Percentiles rank a stretch among this genome's conserved stretches.
These are phyloP conservation scores for Jaltomata sinuosa DNA, from an alignment of 257 asterid species.

Conservation along the genomic window DNA sequence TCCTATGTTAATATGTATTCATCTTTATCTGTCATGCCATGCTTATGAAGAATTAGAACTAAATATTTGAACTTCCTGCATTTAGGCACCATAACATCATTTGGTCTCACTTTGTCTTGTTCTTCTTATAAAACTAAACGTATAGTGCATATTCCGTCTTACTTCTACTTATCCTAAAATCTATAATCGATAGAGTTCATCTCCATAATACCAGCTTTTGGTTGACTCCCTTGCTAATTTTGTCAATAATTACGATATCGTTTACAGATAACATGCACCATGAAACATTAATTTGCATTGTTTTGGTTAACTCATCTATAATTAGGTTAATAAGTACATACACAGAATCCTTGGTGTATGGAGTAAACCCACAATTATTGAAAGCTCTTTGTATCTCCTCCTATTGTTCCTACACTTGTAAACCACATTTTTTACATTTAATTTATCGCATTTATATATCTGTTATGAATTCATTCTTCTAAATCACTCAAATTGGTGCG, in stretches of 20 bases:
- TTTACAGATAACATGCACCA: not conserved
- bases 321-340: too few species aligned
- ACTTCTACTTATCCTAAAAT: not conserved
- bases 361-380: too few species aligned
- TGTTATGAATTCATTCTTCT: too few species aligned
- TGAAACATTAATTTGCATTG: not conserved
- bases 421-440: too few species aligned
- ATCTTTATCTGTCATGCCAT: not conserved
- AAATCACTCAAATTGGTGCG: too few species aligned
- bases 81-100: not conserved
- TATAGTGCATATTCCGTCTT: not conserved
- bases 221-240: not conserved
- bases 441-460: too few species aligned
- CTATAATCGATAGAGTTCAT: not conserved
- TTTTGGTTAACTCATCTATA: not conserved
- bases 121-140: not conserved
- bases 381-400: too few species aligned
- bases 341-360: too few species aligned
- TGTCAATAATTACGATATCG: not conserved
- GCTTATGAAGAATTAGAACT: not conserved
- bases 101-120: not conserved
- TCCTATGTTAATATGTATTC: not conserved
- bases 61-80: not conserved
- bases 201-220: not conserved
- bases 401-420: too few species aligned